Conservation (phyloP, 495 filamentous ascomycete species). For the Poronia punctata region DNA sequence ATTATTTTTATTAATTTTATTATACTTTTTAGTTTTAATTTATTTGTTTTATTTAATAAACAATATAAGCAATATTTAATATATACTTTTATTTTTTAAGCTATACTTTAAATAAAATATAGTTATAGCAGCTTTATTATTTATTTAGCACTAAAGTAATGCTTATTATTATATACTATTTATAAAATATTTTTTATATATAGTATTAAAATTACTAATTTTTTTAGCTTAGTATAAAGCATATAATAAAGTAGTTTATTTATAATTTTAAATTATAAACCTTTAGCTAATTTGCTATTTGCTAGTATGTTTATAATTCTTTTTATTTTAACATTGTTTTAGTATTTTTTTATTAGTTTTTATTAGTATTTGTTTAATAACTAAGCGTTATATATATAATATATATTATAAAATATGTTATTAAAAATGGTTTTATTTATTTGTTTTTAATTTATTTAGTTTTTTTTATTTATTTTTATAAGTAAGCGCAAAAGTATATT, state of each 20-base stretch:
- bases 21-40: neutral
- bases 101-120: neutral
- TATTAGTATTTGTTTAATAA: no score
- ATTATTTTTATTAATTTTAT: neutral
- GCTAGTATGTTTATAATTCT: no score
- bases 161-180: slow-evolving; percentile 1
- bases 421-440: neutral
- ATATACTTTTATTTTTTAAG: neutral
- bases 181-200: neutral
- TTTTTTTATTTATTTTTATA: neutral
- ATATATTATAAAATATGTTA: slow-evolving; percentile 1
- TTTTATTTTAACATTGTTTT: no score
- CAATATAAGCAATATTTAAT: neutral
- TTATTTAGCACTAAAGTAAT: neutral
- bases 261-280: neutral
- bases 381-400: neutral
- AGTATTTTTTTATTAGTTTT: no score
- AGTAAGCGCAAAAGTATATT: neutral
- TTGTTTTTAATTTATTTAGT: neutral
- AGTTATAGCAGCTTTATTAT: neutral
- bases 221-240: neutral
- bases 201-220: neutral
- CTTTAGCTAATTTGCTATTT: no score
- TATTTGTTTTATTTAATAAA: neutral
- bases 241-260: neutral